phyloP scores from a whole-genome alignment of 148 eudicot genomes.

The Silene latifolia region DNA sequence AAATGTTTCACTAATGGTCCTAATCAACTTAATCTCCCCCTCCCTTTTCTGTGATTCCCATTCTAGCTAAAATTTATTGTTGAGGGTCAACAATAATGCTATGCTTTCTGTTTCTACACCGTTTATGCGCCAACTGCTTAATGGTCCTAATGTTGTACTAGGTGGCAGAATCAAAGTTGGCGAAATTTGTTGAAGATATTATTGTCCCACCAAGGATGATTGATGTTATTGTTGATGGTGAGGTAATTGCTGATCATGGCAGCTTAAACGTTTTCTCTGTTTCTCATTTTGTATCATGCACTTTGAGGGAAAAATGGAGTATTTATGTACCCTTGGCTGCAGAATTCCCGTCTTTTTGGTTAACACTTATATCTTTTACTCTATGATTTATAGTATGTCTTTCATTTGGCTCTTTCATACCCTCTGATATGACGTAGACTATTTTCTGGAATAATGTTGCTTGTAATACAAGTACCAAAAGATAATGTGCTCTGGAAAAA shows the following conservation, averaged over 20 bases:
- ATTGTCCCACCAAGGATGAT: conserved; percentile 98
- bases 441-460: no score
- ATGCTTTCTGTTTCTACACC: conserved; percentile 1
- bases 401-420: no score
- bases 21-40: conserved; percentile 7
- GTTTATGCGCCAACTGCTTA: background rate
- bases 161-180: conserved; percentile 96
- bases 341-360: no score
- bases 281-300: no score
- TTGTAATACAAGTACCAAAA: no score
- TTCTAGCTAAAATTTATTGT: background rate
- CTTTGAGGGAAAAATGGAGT: no score
- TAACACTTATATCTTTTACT: no score
- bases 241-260: conserved; percentile 45
- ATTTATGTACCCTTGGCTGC: no score
- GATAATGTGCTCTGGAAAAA: no score
- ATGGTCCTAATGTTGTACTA: conserved; percentile 25
- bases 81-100: background rate
- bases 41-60: background rate
- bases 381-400: no score
- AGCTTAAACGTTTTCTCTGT: no score
- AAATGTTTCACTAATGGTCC: background rate
- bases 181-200: conserved; percentile 97
- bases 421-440: no score
- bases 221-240: conserved; percentile 90